Evolutionary conservation across 2,329 filamentous ascomycete genomes (phyloP), one percentile per base, ranked within the genome.

Genomic region (Fusarium sororula): DNA sequence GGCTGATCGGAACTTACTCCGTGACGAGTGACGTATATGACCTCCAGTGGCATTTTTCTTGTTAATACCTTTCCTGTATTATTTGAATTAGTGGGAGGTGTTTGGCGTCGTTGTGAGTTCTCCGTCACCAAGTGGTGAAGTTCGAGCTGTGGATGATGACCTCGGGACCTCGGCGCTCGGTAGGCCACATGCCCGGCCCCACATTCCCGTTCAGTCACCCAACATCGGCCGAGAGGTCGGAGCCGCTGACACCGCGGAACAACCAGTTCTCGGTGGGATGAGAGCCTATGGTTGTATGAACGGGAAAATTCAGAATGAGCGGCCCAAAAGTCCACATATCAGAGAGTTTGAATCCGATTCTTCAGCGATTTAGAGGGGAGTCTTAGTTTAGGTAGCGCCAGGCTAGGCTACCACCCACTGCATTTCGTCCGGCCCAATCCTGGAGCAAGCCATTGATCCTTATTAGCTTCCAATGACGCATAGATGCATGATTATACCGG

Each of bases 1-100:
- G 42, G 38, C 45, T 38, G 55, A 35, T 59, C 47, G 38, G 63
- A 60, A 86, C 91, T 85, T 88, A 94, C 93, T 77, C 92, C 93
- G 81, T 95, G 93, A 30, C 93, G 90, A 73, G 89, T 90, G 66
- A 95, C 85, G 80, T 94, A 94, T 72, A 95, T 94, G 74, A 88
- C 89, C 80, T 94, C 88, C 57, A 94, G 85, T 68, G 90, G 86
- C 90, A 92, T 93, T 38, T 65, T 58, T 22, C 38, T 59, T n/a
- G n/a, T 50, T 30, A 61, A n/a, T 47, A 30, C 17, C 30, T 24
- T 47, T 15, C 32, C 18, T 26, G 20, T 28, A 13, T 54, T 37
- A n/a, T 54, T 39, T 26, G 20, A 41, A 22, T 18, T 48, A 37
- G 32, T 20, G 18, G n/a, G 28, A 51, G 38, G 17, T 22, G 42